Conservation (phyloP, 768 basidiomycete species). For the Termitomyces bulborhizus region DNA sequence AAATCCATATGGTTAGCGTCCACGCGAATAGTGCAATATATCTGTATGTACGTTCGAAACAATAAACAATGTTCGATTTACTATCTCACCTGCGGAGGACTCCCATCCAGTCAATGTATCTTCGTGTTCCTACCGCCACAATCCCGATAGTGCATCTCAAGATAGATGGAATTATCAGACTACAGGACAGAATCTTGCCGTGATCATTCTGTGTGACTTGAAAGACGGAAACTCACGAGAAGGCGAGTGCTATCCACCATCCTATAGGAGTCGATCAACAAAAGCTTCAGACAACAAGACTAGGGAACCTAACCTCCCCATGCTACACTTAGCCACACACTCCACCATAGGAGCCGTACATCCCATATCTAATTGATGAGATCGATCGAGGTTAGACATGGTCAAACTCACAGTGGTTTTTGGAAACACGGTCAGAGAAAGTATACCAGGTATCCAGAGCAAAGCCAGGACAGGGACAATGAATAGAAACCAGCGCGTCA, state of each 20-base stretch:
- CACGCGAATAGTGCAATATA: constrained; percentile 67
- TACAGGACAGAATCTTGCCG: constrained; percentile 17
- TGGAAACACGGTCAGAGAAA: constrained; percentile 45
- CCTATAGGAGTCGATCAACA: constrained; percentile 27
- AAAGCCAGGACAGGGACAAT: constrained; percentile 67
- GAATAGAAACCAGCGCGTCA: constrained; percentile 75
- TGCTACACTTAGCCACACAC: constrained; percentile 73
- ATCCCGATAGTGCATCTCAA: constrained; percentile 63
- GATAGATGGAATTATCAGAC: constrained; percentile 43
- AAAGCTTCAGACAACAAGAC: background rate
- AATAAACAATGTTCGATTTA: background rate
- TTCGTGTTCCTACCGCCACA: constrained; percentile 62
- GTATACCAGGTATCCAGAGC: constrained; percentile 72
- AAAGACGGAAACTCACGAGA: constrained; percentile 38
- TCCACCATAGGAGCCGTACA: constrained; percentile 68
- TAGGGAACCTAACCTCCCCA: constrained; percentile 57
- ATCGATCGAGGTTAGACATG: background rate
- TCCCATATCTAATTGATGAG: constrained; percentile 42
- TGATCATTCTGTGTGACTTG: background rate
- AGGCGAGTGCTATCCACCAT: constrained; percentile 75
- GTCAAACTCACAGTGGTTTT: constrained; percentile 38
- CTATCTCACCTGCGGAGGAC: constrained; percentile 51
- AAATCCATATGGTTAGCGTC: constrained; percentile 61
- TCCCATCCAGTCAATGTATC: constrained; percentile 75
- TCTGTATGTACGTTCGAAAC: constrained; percentile 15